These are phyloP conservation scores for Xylariaceae sp. DNA, from an alignment of 2,329 filamentous ascomycete species.

Conservation along the genomic window DNA sequence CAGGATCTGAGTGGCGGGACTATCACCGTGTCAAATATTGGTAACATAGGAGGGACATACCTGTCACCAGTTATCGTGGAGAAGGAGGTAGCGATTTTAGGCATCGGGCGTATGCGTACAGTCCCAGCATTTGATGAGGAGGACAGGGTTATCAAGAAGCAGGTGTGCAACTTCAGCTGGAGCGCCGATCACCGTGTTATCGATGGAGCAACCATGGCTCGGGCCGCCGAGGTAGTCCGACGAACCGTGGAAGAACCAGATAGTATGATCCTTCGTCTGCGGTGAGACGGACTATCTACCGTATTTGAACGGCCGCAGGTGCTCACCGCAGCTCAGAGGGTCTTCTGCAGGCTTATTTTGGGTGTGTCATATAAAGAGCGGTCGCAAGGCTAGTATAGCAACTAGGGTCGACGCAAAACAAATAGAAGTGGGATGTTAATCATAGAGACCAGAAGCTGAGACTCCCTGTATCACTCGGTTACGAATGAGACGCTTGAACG, in stretches of 20 bases:
- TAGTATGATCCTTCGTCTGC: slow-evolving; percentile 81
- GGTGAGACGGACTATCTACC: slow-evolving; percentile 52
- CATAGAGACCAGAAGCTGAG: slow-evolving; percentile 1
- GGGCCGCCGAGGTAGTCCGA: slow-evolving; percentile 83
- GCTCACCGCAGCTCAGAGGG: slow-evolving; percentile 14
- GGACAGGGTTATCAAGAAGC: slow-evolving; percentile 70
- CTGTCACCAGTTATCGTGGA: slow-evolving; percentile 90
- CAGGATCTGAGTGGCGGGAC: slow-evolving; percentile 84
- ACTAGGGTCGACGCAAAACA: slow-evolving; percentile 20
- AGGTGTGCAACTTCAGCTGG: slow-evolving; percentile 93
- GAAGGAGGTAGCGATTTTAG: slow-evolving; percentile 89
- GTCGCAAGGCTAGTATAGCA: slow-evolving; percentile 23
- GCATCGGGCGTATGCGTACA: slow-evolving; percentile 79
- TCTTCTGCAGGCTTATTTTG: slow-evolving; percentile 13
- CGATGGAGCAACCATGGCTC: slow-evolving; percentile 92
- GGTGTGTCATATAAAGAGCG: slow-evolving; percentile 20
- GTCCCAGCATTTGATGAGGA: slow-evolving; percentile 77
- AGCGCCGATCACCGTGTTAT: slow-evolving; percentile 93
- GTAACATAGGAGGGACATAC: slow-evolving; percentile 91
- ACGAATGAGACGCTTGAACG: slow-evolving; percentile 17
- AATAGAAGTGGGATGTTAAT: slow-evolving; percentile 12
- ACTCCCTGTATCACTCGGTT: slow-evolving; percentile 10
- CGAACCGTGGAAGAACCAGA: slow-evolving; percentile 83
- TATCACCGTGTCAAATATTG: slow-evolving; percentile 96
- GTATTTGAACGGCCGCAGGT: slow-evolving; percentile 21